Base-by-base conservation (phyloP, 2,329 filamentous ascomycete genomes). In the Aspergillus alliaceus region DNA sequence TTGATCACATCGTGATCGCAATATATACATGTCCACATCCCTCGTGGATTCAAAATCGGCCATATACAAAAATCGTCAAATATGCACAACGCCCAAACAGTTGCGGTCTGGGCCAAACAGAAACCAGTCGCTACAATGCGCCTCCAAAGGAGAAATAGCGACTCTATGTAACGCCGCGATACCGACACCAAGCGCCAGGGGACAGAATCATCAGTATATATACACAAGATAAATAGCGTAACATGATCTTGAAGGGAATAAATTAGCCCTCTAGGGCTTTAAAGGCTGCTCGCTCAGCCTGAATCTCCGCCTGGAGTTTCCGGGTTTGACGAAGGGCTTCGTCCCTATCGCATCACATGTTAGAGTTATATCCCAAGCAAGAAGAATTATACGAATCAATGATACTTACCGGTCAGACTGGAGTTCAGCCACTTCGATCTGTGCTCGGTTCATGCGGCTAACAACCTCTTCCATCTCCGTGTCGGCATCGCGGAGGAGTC, bases 381-480 rank as follows among this genome's bases (percentile, higher is more conserved):
- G 6, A 40, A 51, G 6, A 25, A 37, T 51, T 57, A 58, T 60
- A n/a, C 7, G 31, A 44, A 20, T 35, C 25, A n/a, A 31, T 12
- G 9, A n/a, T 12, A 56, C 68, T 59, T 71, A 78, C 77, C 76
- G 75, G 61, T 79, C 77, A 59, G 74, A 73, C 74, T 93, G 90
- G 57, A 96, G 80, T 69, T 90, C 85, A 68, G 90, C 85, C 56
- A 95, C 90, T 75, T 93, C 89, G 66, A 93, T 90, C 77, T 95
- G 90, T 9, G 90, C 90, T 65, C 82, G 80, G 75, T 91, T 93
- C 87, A 96, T 93, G 61, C 89, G 83, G 59, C 87, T 82, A 7
- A 96, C 89, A 7, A 95, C 90, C 73, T 91, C 87, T 69, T 91
- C 86, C 89, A 95, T 93, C 76, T 93, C 90, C 50, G 79, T 79